Evolutionary conservation across 1,284 basidiomycete species (phyloP), one percentile per base, ranked within the genome.

Genomic region (Mycena citricolor): DNA sequence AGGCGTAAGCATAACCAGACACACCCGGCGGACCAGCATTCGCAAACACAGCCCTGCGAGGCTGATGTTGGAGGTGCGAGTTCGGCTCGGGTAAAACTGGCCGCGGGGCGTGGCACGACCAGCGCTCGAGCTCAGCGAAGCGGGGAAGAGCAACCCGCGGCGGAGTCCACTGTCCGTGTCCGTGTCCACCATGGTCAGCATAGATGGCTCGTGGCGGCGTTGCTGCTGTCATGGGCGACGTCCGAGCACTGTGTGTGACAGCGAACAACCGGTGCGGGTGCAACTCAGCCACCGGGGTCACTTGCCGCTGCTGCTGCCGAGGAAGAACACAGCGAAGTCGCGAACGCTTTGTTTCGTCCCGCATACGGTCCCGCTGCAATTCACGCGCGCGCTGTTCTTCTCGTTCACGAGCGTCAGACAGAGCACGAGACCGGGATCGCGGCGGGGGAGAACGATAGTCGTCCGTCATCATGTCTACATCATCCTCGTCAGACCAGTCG

Each of bases 11-110:
- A 37, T 51, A 51, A 37, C 49, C 49, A 12, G 44, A 47, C 26
- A 87, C 81, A 5, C 87, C 90, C 1, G 90, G 87, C n/a, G 90
- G 90, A 29, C 90, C 90, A 7, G 90, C 89, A 55, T 93, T 92
- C 36, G 90, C 90, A 62, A 93, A 93, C 14, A 51, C 45, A 25
- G 28, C 85, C 78, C 42, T 86, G 84, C 36, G 77, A 28, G 68
- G 64, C 39, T 55, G 55, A 22, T 39, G 47, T 37, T 43, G 24
- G 16, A 26, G 23, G 24, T 12, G 44, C 35, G 22, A 42, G 52
- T 56, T 32, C 24, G 12, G 28, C 21, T 21, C 30, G 0, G 23
- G 3, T 30, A 30, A 17, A n/a, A 22, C 14, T 8, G 16, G 14
- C 32, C 5, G 11, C 16, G 10, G 19, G 39, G 6, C 28, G 20